Evolutionary conservation across 2,329 filamentous ascomycete species (phyloP).

Genomic region (Alternaria incomplexa): DNA sequence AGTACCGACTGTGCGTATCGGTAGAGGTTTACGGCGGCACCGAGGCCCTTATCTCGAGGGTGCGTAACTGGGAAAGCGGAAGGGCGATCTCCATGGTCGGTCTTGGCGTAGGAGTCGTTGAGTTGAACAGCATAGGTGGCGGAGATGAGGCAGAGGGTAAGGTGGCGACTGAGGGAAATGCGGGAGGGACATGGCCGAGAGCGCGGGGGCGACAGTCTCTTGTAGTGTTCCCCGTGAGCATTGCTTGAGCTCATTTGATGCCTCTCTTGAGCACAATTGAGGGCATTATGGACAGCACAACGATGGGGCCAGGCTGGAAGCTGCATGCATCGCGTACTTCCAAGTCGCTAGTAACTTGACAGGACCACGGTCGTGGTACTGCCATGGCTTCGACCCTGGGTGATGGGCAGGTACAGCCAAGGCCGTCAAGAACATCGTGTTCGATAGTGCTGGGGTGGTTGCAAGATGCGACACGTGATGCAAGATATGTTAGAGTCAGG

Average conservation of each 20-base stretch:
- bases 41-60: conserved; percentile 7
- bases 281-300: conserved; percentile 6
- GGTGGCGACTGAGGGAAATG: background rate
- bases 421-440: background rate
- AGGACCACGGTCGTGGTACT: conserved; percentile 1
- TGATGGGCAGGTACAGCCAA: background rate
- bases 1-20: background rate
- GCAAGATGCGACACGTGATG: background rate
- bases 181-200: background rate
- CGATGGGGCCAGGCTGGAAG: background rate
- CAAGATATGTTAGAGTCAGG: background rate
- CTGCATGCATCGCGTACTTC: conserved; percentile 2
- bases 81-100: conserved; percentile 4
- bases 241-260: background rate
- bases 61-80: background rate
- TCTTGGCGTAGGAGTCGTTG: conserved; percentile 10
- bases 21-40: background rate
- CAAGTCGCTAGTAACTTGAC: background rate
- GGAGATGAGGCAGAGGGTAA: background rate
- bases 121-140: background rate
- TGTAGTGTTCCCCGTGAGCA: background rate
- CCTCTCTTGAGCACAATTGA: conserved; percentile 12
- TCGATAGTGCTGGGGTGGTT: background rate
- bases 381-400: background rate
- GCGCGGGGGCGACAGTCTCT: background rate